Evolutionary conservation across 2,329 filamentous ascomycete genomes (phyloP).

Genomic region (Endocalyx cinctus): DNA sequence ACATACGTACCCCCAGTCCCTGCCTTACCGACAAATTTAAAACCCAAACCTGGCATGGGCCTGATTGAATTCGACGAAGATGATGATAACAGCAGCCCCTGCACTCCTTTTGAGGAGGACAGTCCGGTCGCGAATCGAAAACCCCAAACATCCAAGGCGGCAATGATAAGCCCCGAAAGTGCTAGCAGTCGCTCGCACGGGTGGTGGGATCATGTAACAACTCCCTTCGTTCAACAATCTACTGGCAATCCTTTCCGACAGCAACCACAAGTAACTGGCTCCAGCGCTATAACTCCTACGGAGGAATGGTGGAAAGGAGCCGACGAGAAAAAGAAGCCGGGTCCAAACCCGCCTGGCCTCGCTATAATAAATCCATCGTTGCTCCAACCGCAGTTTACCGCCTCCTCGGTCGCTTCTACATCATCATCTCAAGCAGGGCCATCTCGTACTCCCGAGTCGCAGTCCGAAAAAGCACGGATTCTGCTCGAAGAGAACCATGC

Average conservation of each 20-base stretch:
- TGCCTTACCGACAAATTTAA: slow-evolving; percentile 44
- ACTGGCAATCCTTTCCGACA: slow-evolving; percentile 42
- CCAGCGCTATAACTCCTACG: slow-evolving; percentile 9
- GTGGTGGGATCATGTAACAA: slow-evolving; percentile 76
- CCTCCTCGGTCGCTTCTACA: slow-evolving; percentile 15
- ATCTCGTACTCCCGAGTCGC: slow-evolving; percentile 15
- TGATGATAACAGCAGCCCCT: slow-evolving; percentile 44
- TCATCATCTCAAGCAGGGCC: slow-evolving; percentile 22
- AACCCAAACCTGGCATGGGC: slow-evolving; percentile 26
- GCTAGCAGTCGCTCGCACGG: slow-evolving; percentile 58
- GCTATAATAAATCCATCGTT: slow-evolving; percentile 12
- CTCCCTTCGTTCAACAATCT: slow-evolving; percentile 55
- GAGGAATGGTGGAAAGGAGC: slow-evolving; percentile 24
- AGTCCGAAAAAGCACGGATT: slow-evolving; percentile 35
- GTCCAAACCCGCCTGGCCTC: slow-evolving; percentile 12
- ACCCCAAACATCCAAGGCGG: slow-evolving; percentile 33
- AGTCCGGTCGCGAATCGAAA: slow-evolving; percentile 35
- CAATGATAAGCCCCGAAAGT: slow-evolving; percentile 38
- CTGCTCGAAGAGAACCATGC: slow-evolving; percentile 32
- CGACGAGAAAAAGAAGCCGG: slow-evolving; percentile 19
- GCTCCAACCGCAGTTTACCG: slow-evolving; percentile 14
- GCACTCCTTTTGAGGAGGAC: slow-evolving; percentile 69
- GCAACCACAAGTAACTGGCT: slow-evolving; percentile 22
- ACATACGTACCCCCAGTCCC: slow-evolving; percentile 63
- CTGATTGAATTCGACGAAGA: slow-evolving; percentile 44